A percentile compares a stretch with the other conserved stretches of the same genome.
Evolutionary conservation across 768 basidiomycete genomes (phyloP).

Genomic region (Tulasnella calospora): DNA sequence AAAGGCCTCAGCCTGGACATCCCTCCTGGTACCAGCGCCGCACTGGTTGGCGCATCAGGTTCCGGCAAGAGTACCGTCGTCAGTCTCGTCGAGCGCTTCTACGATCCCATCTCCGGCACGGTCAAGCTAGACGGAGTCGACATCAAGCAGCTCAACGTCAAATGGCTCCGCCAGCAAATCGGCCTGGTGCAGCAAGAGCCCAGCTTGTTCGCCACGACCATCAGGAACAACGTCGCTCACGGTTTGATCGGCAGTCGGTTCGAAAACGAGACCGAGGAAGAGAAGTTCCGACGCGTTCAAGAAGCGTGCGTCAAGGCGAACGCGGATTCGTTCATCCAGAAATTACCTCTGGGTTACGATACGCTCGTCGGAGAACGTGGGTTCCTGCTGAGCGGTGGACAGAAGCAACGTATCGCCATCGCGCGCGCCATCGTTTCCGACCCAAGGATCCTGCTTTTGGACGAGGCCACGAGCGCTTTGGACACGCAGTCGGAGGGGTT

Average conservation of each 20-base stretch:
- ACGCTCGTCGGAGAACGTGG: conserved; percentile 46
- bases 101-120: conserved; percentile 65
- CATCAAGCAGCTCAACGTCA: conserved; percentile 41
- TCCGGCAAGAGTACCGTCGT: conserved; percentile 61
- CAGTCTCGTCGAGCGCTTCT: conserved; percentile 80
- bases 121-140: conserved; percentile 69
- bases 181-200: conserved; percentile 43
- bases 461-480: conserved; percentile 81
- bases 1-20: conserved; percentile 64
- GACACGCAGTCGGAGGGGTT: conserved; percentile 80
- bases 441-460: conserved; percentile 68
- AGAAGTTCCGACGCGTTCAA: conserved; percentile 40
- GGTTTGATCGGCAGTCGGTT: conserved; percentile 43
- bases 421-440: conserved; percentile 39
- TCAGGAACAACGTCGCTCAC: conserved; percentile 45
- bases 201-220: conserved; percentile 42
- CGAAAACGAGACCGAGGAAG: conserved; percentile 44
- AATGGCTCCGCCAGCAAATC: conserved; percentile 36
- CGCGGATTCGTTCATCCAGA: conserved; percentile 44
- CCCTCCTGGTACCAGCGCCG: conserved; percentile 69
- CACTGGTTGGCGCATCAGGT: conserved; percentile 73
- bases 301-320: conserved; percentile 45
- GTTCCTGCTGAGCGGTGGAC: conserved; percentile 49
- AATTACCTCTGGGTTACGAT: conserved; percentile 44
- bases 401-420: conserved; percentile 45